Conservation (phyloP, 148 eudicot species). For the Silene conica region DNA sequence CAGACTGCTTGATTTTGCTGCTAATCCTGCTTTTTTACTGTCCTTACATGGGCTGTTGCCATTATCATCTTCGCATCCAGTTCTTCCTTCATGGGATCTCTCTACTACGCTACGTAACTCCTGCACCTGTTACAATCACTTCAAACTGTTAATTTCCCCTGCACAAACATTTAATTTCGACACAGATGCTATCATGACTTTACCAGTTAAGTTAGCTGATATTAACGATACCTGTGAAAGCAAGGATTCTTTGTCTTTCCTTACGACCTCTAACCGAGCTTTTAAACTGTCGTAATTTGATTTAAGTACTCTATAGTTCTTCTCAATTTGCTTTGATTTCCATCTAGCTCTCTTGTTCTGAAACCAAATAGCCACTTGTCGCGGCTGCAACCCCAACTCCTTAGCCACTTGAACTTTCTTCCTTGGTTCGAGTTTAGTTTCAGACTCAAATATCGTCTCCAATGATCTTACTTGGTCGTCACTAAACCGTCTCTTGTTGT, state of each 20-base stretch:
- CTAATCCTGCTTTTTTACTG: conserved; percentile 10
- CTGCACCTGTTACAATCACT: conserved; percentile 38
- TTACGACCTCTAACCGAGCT: conserved; percentile 34
- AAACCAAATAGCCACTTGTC: conserved; percentile 80
- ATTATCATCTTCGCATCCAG: conserved; percentile 23
- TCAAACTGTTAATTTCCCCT: conserved; percentile 11
- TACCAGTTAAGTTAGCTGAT: too few species aligned
- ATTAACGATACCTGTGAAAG: conserved; percentile 41
- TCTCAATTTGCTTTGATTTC: conserved; percentile 61
- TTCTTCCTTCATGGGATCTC: conserved; percentile 25
- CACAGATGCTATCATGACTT: background rate
- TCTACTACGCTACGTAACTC: conserved; percentile 33
- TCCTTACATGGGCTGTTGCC: conserved; percentile 25
- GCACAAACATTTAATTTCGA: background rate
- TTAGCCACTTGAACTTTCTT: conserved; percentile 59
- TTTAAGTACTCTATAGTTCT: conserved; percentile 36
- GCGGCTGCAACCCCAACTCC: conserved; percentile 61
- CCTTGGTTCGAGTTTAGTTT: conserved; percentile 59
- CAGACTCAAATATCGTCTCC: conserved; percentile 47
- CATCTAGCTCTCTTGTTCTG: conserved; percentile 71
- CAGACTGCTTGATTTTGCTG: conserved; percentile 24
- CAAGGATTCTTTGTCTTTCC: conserved; percentile 49
- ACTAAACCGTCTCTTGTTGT: conserved; percentile 49
- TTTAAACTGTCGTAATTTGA: conserved; percentile 44
- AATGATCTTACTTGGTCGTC: conserved; percentile 58